phyloP scores from a whole-genome alignment of 2,329 filamentous ascomycete genomes.

The Colletotrichum trifolii region DNA sequence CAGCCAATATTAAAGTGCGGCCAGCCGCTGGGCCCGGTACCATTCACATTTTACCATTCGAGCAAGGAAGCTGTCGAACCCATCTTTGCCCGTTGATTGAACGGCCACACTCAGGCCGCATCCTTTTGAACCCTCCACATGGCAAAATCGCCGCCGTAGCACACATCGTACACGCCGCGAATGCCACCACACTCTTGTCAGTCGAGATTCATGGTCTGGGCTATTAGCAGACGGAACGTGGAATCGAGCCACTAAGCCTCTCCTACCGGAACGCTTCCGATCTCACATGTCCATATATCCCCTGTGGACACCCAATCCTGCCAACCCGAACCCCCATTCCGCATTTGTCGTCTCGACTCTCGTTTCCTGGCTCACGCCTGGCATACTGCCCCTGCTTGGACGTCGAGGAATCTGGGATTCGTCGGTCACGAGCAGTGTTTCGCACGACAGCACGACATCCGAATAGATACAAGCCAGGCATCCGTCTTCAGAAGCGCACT shows the following conservation, averaged over 20 bases:
- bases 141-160: slow-evolving; percentile 43
- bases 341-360: slow-evolving; percentile 32
- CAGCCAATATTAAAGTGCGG: slow-evolving; percentile 66
- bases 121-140: slow-evolving; percentile 41
- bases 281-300: slow-evolving; percentile 40
- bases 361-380: slow-evolving; percentile 31
- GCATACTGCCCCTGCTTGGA: slow-evolving; percentile 23
- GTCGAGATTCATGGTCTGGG: slow-evolving; percentile 6
- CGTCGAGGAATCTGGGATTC: slow-evolving; percentile 42
- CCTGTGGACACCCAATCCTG: slow-evolving; percentile 19
- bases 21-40: slow-evolving; percentile 55
- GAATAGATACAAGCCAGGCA: neutral
- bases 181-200: slow-evolving; percentile 22
- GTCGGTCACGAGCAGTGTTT: slow-evolving; percentile 23
- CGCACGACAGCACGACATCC: too few species aligned
- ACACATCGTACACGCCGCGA: slow-evolving; percentile 30
- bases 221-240: slow-evolving; percentile 34
- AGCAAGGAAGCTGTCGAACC: slow-evolving; percentile 33
- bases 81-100: slow-evolving; percentile 41
- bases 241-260: slow-evolving; percentile 30
- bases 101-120: slow-evolving; percentile 26
- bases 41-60: slow-evolving; percentile 39
- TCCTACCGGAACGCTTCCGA: slow-evolving; percentile 28
- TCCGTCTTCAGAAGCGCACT: neutral
- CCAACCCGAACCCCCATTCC: slow-evolving; percentile 4